A percentile compares a stretch with the other conserved stretches of the same genome.
Conservation (phyloP, 306 rosid species). For the Dalbergia cochinchinensis region DNA sequence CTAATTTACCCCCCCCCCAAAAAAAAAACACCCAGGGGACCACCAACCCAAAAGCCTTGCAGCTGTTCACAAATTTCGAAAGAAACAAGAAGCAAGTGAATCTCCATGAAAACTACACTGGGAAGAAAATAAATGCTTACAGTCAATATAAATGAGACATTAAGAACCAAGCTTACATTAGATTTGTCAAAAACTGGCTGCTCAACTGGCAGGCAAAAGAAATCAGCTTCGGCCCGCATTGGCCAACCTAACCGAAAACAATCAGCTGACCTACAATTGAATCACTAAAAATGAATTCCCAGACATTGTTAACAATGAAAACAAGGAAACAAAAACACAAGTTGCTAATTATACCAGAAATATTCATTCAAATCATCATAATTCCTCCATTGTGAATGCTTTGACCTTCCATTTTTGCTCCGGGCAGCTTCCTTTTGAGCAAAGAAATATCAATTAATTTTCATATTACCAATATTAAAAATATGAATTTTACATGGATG, state of each 20-base stretch:
- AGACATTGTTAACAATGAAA: conserved; percentile 29
- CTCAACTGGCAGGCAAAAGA: conserved; percentile 63
- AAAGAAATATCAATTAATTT: conserved; percentile 41
- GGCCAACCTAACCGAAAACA: conserved; percentile 99
- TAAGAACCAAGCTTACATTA: conserved; percentile 59
- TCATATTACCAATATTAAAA: conserved; percentile 34
- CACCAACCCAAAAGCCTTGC: neutral
- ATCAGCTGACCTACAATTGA: conserved; percentile 84
- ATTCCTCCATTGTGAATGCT: conserved; percentile 98
- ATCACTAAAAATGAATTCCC: conserved; percentile 36
- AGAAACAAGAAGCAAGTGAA: neutral
- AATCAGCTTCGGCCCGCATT: conserved; percentile 94
- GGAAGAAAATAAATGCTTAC: neutral
- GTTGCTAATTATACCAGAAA: conserved; percentile 71
- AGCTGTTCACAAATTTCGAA: conserved; percentile 15
- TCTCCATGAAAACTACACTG: neutral
- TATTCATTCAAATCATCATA: conserved; percentile 96
- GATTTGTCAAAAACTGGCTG: conserved; percentile 50
- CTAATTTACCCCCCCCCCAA: neutral
- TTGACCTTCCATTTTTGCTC: conserved; percentile 88
- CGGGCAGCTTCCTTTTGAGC: conserved; percentile 74
- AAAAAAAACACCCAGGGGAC: neutral
- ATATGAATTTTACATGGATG: conserved; percentile 22
- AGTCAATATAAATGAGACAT: neutral
- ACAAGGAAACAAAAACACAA: neutral